Evolutionary conservation across 805 yeast genomes (phyloP).

Genomic region (Ogataea philodendri): DNA sequence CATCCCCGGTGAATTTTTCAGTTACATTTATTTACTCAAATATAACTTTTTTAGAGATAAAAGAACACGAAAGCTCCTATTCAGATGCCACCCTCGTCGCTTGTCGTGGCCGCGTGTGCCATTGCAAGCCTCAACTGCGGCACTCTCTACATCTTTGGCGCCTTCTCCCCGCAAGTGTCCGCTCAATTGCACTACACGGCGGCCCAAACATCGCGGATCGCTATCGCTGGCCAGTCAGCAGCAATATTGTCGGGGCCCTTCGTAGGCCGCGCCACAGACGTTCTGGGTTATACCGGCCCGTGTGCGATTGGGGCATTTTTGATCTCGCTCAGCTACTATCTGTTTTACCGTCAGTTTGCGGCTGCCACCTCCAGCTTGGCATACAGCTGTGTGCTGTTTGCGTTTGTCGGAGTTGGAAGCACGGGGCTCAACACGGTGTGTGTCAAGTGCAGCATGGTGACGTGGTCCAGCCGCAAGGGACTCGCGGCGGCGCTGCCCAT

Average conservation of each 20-base stretch:
- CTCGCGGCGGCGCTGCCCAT: constrained; percentile 74
- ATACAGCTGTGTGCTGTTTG: constrained; percentile 46
- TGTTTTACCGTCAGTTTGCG: constrained; percentile 52
- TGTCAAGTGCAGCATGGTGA: constrained; percentile 70
- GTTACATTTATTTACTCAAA: not conserved
- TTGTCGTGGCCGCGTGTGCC: constrained; percentile 22
- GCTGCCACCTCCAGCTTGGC: constrained; percentile 37
- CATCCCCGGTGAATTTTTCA: constrained; percentile 3
- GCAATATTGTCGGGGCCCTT: constrained; percentile 63
- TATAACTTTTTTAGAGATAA: too few relatives aligned
- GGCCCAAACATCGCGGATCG: constrained; percentile 60
- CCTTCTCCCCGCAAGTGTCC: constrained; percentile 77
- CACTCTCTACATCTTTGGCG: constrained; percentile 71
- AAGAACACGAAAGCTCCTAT: too few relatives aligned
- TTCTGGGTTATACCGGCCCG: constrained; percentile 54
- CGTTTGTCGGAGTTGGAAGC: constrained; percentile 65
- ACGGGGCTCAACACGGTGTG: constrained; percentile 63
- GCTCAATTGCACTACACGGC: constrained; percentile 54
- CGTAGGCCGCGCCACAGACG: constrained; percentile 65
- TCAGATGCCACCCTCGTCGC: constrained; percentile 12
- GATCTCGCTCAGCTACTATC: constrained; percentile 54
- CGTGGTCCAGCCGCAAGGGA: constrained; percentile 66
- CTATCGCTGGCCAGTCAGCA: constrained; percentile 67
- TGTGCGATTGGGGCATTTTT: constrained; percentile 48
- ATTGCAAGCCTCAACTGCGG: constrained; percentile 53